phyloP scores from a whole-genome alignment of 192 early-diverging fungal species.

The Dispira simplex region DNA sequence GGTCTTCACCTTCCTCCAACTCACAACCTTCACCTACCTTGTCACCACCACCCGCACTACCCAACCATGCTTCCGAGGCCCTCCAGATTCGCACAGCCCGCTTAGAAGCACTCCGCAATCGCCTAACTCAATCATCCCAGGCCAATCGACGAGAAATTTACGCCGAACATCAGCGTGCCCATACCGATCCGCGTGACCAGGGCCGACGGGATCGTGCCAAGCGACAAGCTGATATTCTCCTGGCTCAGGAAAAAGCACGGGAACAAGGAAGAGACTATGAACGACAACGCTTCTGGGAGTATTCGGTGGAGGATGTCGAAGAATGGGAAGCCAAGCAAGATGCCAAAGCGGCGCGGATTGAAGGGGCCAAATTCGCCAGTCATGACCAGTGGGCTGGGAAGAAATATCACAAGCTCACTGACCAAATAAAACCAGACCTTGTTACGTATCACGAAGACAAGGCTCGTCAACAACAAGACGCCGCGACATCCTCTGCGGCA shows the following conservation, averaged over 20 bases:
- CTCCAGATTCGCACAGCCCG: not conserved
- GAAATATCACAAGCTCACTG: constrained; percentile 70
- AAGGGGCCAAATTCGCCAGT: constrained; percentile 72
- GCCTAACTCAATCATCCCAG: constrained; percentile 14
- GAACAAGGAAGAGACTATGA: constrained; percentile 72
- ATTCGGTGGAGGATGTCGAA: constrained; percentile 75
- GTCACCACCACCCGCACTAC: too few relatives aligned
- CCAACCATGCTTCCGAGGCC: too few relatives aligned
- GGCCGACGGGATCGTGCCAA: constrained; percentile 47
- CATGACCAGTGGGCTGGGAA: constrained; percentile 72
- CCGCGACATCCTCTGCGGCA: constrained; percentile 28
- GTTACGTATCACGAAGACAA: constrained; percentile 54
- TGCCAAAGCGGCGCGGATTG: constrained; percentile 35
- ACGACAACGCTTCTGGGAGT: constrained; percentile 62
- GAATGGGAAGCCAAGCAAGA: constrained; percentile 69
- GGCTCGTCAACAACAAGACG: constrained; percentile 11
- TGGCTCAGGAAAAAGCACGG: constrained; percentile 37
- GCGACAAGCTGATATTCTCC: constrained; percentile 56
- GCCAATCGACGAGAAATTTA: constrained; percentile 63
- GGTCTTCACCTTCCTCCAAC: too few relatives aligned
- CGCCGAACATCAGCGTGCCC: constrained; percentile 55
- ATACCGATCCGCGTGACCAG: constrained; percentile 46
- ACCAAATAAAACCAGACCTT: constrained; percentile 75
- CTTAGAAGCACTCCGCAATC: not conserved
- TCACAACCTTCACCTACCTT: too few relatives aligned